Base-by-base conservation (phyloP, 495 filamentous ascomycete genomes). In the Hypoxylon lienhwacheense region DNA sequence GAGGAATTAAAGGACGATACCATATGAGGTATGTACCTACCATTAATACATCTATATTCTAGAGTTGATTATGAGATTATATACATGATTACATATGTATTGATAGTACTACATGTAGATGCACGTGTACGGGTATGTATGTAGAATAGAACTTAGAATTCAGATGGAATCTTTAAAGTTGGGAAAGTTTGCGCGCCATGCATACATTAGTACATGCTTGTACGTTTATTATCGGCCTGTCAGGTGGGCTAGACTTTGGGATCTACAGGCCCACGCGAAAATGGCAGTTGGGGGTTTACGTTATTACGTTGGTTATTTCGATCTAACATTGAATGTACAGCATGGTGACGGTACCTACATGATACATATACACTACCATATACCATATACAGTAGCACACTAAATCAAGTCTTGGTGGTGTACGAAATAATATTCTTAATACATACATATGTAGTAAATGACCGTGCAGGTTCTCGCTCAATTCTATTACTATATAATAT, bases 371-470 rank as follows among this genome's bases (percentile, higher is more conserved):
- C 22, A 39, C 20, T 36, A 16, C 8, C 8, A 12, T 14, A 33
- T 7, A 4, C 11, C 1, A n/a, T n/a, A n/a, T n/a, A n/a, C 14
- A 12, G 36, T 51, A 39, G 24, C 24, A 50, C 32, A 8, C 45
- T 32, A 52, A 51, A 47, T 29, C 45, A 49, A 45, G 40, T 14
- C 44, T 49, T 49, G 25, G 35, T 55, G 50, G 45, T 42, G 57
- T 47, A 61, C 44, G 31, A 46, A 28, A 12, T 34, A 61, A 61
- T 52, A 61, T 55, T n/a, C n/a, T n/a, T n/a, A n/a, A 53, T 26
- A 26, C 5, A 8, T 26, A 26, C 5, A 8, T 26, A 16, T 61
- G n/a, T 28, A 47, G 52, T 47, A 47, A 61, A 55, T 61, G 58
- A 61, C 42, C 26, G 22, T 29, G 29, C 45, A 33, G 41, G 34